Conservation (phyloP, 1,284 basidiomycete species). For the Moniliophthora roreri region DNA sequence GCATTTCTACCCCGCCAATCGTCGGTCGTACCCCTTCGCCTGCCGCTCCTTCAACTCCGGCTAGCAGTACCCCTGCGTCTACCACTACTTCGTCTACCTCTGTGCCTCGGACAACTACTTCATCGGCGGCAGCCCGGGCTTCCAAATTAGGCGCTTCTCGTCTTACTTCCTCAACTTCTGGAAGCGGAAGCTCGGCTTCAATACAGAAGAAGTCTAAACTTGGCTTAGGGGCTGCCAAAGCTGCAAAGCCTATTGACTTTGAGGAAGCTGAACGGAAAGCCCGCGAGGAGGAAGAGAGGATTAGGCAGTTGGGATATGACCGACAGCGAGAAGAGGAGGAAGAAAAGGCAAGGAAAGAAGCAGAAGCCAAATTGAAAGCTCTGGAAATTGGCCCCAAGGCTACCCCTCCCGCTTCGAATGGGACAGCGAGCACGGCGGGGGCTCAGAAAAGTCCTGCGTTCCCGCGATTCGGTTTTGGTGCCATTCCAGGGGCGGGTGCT, state of each 20-base stretch:
- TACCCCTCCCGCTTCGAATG: constrained; percentile 26
- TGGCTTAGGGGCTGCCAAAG: constrained; percentile 86
- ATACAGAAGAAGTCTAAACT: constrained; percentile 67
- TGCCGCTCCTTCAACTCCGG: constrained; percentile 31
- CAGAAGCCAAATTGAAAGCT: constrained; percentile 43
- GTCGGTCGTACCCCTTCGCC: constrained; percentile 51
- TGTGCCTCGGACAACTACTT: constrained; percentile 65
- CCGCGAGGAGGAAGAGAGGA: constrained; percentile 83
- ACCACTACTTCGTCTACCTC: constrained; percentile 28
- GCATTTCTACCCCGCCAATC: constrained; percentile 52
- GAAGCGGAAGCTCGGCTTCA: constrained; percentile 31
- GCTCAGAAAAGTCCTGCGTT: constrained; percentile 53
- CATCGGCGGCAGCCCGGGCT: constrained; percentile 45
- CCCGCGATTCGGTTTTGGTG: constrained; percentile 86
- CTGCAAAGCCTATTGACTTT: constrained; percentile 77
- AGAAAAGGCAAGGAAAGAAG: constrained; percentile 59
- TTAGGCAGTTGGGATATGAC: constrained; percentile 89
- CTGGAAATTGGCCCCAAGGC: constrained; percentile 41
- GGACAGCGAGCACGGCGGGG: constrained; percentile 24
- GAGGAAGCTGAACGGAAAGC: constrained; percentile 90
- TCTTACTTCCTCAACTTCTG: constrained; percentile 46
- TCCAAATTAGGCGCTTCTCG: constrained; percentile 54
- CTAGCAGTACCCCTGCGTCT: constrained; percentile 31
- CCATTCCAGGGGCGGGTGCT: constrained; percentile 61
- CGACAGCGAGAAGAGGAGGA: constrained; percentile 75